phyloP scores from a whole-genome alignment of 352 stramenopile genomes.

The Pythium volutum region DNA sequence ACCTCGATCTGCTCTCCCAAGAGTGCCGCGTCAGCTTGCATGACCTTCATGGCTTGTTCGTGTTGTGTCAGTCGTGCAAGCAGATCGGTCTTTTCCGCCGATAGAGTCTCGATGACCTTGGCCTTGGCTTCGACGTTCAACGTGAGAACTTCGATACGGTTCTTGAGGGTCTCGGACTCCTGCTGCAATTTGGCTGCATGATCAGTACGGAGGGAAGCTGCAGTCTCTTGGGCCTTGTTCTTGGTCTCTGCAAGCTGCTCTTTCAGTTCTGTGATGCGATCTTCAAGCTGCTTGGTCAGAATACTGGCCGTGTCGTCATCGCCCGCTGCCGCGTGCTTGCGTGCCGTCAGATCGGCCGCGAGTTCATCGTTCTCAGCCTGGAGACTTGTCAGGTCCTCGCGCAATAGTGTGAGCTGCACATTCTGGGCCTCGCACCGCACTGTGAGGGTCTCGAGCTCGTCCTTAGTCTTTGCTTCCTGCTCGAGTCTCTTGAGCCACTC shows the following conservation, averaged over 20 bases:
- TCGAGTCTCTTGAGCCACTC: conserved; percentile 30
- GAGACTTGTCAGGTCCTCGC: conserved; percentile 18
- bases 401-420: conserved; percentile 22
- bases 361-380: conserved; percentile 33
- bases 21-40: background rate
- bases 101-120: conserved; percentile 18
- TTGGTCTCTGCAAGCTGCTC: conserved; percentile 30
- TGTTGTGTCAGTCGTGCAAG: conserved; percentile 5
- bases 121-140: conserved; percentile 24
- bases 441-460: conserved; percentile 29
- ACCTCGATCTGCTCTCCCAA: conserved; percentile 9
- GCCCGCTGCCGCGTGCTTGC: conserved; percentile 22
- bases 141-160: conserved; percentile 22
- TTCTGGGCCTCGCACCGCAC: conserved; percentile 22
- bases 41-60: background rate
- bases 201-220: background rate
- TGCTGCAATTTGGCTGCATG: conserved; percentile 5
- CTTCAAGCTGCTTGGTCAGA: conserved; percentile 22
- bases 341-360: conserved; percentile 18
- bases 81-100: conserved; percentile 20
- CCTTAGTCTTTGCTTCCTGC: conserved; percentile 25
- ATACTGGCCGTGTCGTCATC: conserved; percentile 19
- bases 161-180: conserved; percentile 11
- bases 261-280: conserved; percentile 35
- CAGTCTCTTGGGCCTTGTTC: conserved; percentile 5